Evolutionary conservation across 2,329 filamentous ascomycete genomes (phyloP).

Genomic region (Arthrobotrys megalospora): DNA sequence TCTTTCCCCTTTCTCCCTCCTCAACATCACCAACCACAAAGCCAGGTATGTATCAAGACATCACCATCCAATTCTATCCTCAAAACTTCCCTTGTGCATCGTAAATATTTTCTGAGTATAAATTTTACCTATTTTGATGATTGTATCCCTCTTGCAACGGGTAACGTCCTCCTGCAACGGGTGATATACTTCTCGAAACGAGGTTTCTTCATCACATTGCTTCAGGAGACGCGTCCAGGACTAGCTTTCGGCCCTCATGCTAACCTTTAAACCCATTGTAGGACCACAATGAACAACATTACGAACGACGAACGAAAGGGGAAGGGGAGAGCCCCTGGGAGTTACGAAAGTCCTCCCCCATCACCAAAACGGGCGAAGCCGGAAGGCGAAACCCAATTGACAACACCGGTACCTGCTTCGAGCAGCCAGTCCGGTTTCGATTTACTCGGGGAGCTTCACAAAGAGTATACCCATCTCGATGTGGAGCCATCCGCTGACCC

Average conservation of each 20-base stretch:
- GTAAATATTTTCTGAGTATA: not conserved
- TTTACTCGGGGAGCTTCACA: not conserved
- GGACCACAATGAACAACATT: conserved; percentile 1
- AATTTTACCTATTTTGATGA: not conserved
- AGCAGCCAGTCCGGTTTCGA: not conserved
- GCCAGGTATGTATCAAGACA: conserved; percentile 10
- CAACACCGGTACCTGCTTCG: not conserved
- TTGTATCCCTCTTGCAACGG: not conserved
- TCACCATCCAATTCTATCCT: not conserved
- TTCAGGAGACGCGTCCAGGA: not conserved
- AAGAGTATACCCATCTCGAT: not conserved
- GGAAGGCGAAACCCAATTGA: not conserved
- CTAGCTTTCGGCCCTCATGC: not conserved
- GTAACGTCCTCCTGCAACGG: too few species aligned
- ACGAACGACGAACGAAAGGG: conserved; percentile 5
- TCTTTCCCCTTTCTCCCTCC: not conserved
- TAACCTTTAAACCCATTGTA: not conserved
- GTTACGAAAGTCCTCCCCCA: not conserved
- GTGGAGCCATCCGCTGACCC: not conserved
- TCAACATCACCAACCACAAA: conserved; percentile 13
- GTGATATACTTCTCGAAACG: too few species aligned
- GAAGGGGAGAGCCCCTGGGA: conserved; percentile 8
- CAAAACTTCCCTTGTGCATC: not conserved
- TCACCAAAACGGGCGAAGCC: not conserved
- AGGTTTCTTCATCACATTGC: not conserved